Conservation (phyloP, 768 basidiomycete species). For the Boletus speciosus region DNA sequence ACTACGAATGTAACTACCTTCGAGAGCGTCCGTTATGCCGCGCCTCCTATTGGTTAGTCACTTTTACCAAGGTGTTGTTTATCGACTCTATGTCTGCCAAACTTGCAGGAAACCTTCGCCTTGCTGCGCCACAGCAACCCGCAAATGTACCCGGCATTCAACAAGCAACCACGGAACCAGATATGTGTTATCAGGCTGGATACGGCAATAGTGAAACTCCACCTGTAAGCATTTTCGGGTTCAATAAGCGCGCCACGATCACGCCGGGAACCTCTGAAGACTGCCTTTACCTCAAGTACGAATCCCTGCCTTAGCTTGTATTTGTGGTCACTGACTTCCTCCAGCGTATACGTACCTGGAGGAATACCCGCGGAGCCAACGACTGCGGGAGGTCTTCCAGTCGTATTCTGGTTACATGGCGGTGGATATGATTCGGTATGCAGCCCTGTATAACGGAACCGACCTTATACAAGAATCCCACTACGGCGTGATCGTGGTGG, state of each 20-base stretch:
- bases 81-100: not conserved
- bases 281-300: conserved; percentile 32
- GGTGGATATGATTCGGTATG: conserved; percentile 18
- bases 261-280: conserved; percentile 21
- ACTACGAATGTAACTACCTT: not conserved
- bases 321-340: not conserved
- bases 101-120: conserved; percentile 12
- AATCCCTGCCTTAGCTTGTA: not conserved
- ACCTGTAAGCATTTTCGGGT: conserved; percentile 4
- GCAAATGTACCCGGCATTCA: conserved; percentile 9
- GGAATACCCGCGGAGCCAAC: conserved; percentile 9
- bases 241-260: not conserved
- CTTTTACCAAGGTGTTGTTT: not conserved
- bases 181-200: conserved; percentile 20
- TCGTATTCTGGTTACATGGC: not conserved
- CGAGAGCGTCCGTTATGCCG: not conserved
- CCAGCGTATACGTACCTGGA: not conserved
- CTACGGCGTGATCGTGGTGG: conserved; percentile 21
- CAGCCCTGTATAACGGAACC: conserved; percentile 1
- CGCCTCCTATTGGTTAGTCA: not conserved
- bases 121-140: conserved; percentile 3
- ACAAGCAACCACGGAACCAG: conserved; percentile 10
- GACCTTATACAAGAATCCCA: conserved; percentile 18
- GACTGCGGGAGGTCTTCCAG: conserved; percentile 14
- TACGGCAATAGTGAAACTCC: conserved; percentile 9